Conservation (phyloP, 192 early-diverging fungal species). For the Umbelopsis vinacea region DNA sequence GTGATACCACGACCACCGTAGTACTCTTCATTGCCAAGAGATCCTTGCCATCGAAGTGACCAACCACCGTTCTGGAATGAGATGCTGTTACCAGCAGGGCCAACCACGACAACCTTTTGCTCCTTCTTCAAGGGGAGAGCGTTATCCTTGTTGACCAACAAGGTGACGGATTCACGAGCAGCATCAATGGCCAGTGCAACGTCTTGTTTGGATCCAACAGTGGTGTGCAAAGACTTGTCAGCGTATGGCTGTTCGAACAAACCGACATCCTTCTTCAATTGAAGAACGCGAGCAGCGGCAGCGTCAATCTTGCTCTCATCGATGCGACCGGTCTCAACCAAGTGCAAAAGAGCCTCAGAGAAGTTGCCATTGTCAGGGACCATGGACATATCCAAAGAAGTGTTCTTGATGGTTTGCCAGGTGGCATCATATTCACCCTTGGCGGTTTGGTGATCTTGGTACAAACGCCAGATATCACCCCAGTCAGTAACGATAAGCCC, state of each 20-base stretch:
- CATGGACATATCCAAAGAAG: slow-evolving; percentile 67
- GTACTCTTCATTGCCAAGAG: slow-evolving; percentile 7
- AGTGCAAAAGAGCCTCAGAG: slow-evolving; percentile 34
- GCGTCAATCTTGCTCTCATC: slow-evolving; percentile 49
- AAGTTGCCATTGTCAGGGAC: slow-evolving; percentile 62
- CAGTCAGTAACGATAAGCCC: slow-evolving; percentile 68
- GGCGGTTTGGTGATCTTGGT: slow-evolving; percentile 49
- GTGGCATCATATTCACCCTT: slow-evolving; percentile 49
- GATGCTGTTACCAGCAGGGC: slow-evolving; percentile 60
- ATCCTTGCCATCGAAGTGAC: slow-evolving; percentile 68
- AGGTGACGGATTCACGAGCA: slow-evolving; percentile 58
- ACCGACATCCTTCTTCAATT: slow-evolving; percentile 71
- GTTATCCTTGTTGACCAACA: slow-evolving; percentile 57
- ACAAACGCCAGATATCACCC: slow-evolving; percentile 60
- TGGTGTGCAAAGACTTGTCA: slow-evolving; percentile 37
- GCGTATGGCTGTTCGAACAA: slow-evolving; percentile 50
- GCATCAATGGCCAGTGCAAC: slow-evolving; percentile 51
- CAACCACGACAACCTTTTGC: slow-evolving; percentile 55
- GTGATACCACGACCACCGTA: slow-evolving; percentile 31
- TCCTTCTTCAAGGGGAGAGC: slow-evolving; percentile 50
- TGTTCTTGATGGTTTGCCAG: slow-evolving; percentile 44
- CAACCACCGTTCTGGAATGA: slow-evolving; percentile 61
- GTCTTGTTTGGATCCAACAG: slow-evolving; percentile 57
- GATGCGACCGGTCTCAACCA: slow-evolving; percentile 48
- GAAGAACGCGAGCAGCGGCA: slow-evolving; percentile 58